Base-by-base conservation (phyloP, 1,139 yeast genomes). In the Saccharomyces hybrid region DNA sequence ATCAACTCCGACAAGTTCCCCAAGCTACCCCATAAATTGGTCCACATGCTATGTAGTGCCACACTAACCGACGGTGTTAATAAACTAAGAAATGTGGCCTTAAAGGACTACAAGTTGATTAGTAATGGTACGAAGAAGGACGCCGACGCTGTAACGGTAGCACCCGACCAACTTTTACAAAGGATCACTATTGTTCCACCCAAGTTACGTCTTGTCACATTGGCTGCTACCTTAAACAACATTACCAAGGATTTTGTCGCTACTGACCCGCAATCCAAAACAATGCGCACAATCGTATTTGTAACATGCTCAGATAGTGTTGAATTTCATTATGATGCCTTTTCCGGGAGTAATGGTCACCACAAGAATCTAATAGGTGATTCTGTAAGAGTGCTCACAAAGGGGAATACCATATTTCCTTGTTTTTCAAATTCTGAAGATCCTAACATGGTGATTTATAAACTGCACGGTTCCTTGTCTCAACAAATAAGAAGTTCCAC, bases 301-400 rank as follows among this genome's bases (percentile, higher is more conserved):
- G 80, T 90, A 61, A 87, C 97, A 7, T 93, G 99, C 72, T 84
- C 98, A 0, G 98, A 93, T 67, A 87, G 97, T n/a, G 98, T 95
- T 23, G 90, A 93, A 62, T 93, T 87, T 73, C 97, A 93, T 71
- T 89, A 83, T 69, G 80, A 82, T 51, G 85, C 83, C 0, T 83
- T 91, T 63, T 78, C 95, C 2, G 57, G 66, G 4, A 59, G 60
- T 51, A 65, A 65, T 50, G 58, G 59, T 2, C 56, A 60, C 44
- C 59, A 65, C 38, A 61, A 59, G 9, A 62, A 61, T 46, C 70
- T 83, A 56, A 74, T 74, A 11, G 86, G 86, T 11, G 73, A 73
- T 54, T 70, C 73, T 41, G 72, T 74, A 26, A 71, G 73, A 52
- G 48, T 66, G 23, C 52, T 69, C 11, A 60, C 66, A 16, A 67